Percentiles rank a stretch among this genome's conserved stretches.
Conservation (phyloP, 495 filamentous ascomycete genomes). For the Terfezia boudieri region DNA sequence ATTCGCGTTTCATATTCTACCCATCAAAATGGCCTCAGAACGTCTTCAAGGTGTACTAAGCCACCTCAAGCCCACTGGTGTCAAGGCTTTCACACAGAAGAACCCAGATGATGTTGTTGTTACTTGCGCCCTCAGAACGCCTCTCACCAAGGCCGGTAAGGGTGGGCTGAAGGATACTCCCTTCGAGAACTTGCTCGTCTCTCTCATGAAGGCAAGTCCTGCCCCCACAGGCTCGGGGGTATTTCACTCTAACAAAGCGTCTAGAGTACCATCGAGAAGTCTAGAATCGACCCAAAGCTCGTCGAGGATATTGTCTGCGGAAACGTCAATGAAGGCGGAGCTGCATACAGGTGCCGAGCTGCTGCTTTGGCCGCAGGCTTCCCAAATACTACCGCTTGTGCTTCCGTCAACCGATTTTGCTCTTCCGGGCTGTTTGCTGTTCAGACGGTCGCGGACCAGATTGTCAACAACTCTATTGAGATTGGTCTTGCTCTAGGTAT, state of each 20-base stretch:
- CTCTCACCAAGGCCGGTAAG: slow-evolving; percentile 52
- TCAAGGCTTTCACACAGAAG: slow-evolving; percentile 38
- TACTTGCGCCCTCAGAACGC: slow-evolving; percentile 57
- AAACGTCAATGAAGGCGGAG: slow-evolving; percentile 72
- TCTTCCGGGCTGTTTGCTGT: slow-evolving; percentile 86
- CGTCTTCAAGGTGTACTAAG: neutral
- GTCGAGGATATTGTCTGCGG: slow-evolving; percentile 86
- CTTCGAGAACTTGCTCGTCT: slow-evolving; percentile 66
- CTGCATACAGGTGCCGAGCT: slow-evolving; percentile 73
- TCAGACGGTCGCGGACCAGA: slow-evolving; percentile 83
- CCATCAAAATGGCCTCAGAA: neutral
- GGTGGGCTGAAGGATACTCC: slow-evolving; percentile 88
- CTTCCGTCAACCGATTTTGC: slow-evolving; percentile 83
- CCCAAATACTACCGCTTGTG: slow-evolving; percentile 67
- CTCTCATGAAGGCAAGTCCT: slow-evolving; percentile 29
- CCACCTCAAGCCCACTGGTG: neutral
- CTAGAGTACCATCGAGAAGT: slow-evolving; percentile 48
- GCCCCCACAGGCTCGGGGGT: no score
- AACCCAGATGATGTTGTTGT: slow-evolving; percentile 94
- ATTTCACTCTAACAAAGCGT: neutral
- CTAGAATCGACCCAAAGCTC: slow-evolving; percentile 56
- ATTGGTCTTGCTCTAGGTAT: slow-evolving; percentile 70
- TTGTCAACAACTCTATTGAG: slow-evolving; percentile 58
- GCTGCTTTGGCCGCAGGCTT: slow-evolving; percentile 80
- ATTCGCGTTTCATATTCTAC: no score